These are phyloP conservation scores for Cryphonectria parasitica DNA, from an alignment of 2,329 filamentous ascomycete species.

Conservation along the genomic window DNA sequence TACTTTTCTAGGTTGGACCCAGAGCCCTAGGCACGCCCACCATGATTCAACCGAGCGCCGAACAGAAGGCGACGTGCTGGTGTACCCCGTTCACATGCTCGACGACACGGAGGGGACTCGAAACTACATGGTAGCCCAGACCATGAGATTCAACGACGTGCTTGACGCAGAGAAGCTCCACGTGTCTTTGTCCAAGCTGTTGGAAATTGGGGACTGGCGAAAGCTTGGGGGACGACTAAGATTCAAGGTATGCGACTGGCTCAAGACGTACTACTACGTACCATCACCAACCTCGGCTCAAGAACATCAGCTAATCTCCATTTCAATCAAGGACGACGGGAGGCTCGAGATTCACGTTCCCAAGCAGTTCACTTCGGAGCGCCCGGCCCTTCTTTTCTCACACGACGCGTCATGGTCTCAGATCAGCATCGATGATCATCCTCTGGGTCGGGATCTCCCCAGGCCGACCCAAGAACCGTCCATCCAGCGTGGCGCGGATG, in stretches of 20 bases:
- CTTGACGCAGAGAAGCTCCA: slow-evolving; percentile 46
- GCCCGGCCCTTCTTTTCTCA: slow-evolving; percentile 42
- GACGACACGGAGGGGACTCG: slow-evolving; percentile 27
- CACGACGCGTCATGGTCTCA: slow-evolving; percentile 31
- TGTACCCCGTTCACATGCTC: slow-evolving; percentile 23
- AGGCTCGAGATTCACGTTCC: not conserved
- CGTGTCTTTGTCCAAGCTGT: slow-evolving; percentile 40
- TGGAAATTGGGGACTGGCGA: slow-evolving; percentile 47
- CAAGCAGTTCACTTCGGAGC: slow-evolving; percentile 36
- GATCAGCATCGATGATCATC: slow-evolving; percentile 43
- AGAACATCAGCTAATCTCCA: not conserved
- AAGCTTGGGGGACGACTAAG: slow-evolving; percentile 49
- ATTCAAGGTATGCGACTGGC: slow-evolving; percentile 38
- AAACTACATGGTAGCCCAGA: slow-evolving; percentile 24
- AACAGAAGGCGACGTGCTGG: slow-evolving; percentile 10
- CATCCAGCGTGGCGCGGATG: slow-evolving; percentile 33
- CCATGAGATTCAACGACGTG: slow-evolving; percentile 47
- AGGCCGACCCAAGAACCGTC: slow-evolving; percentile 34
- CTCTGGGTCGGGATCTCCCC: slow-evolving; percentile 31
- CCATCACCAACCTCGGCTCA: not conserved
- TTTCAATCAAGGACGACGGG: not conserved
- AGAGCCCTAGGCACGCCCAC: not conserved
- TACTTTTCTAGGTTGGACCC: not conserved
- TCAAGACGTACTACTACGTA: slow-evolving; percentile 42
- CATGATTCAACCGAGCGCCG: not conserved